A percentile compares a stretch with the other conserved stretches of the same genome.
Evolutionary conservation across 352 stramenopile genomes (phyloP).

Genomic region (Phytophthora tubulina): DNA sequence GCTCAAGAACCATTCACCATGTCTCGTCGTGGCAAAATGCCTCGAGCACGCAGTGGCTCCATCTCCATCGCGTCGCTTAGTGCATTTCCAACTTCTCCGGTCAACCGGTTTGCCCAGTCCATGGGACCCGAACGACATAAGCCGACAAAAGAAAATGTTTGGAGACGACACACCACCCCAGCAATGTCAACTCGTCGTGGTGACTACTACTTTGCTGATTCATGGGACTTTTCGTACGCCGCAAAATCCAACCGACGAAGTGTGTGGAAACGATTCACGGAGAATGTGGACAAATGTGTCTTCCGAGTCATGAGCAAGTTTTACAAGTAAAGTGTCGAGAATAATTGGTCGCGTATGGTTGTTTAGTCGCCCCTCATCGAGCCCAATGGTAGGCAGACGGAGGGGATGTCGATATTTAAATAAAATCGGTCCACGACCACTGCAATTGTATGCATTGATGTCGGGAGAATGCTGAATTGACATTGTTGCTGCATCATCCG

Average conservation of each 20-base stretch:
- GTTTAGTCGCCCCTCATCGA: constrained; percentile 2
- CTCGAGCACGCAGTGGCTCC: constrained; percentile 38
- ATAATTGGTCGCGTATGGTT: neutral
- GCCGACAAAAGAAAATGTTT: constrained; percentile 4
- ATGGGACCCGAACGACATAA: constrained; percentile 26
- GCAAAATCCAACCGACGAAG: constrained; percentile 39
- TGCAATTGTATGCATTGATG: neutral
- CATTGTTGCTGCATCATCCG: no score
- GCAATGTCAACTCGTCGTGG: constrained; percentile 24
- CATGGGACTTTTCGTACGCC: constrained; percentile 11
- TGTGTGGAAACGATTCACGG: constrained; percentile 33
- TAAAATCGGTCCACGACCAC: neutral
- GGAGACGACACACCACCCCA: constrained; percentile 31
- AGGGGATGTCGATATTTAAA: constrained; percentile 25
- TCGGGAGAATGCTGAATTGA: no score
- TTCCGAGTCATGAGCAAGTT: constrained; percentile 45
- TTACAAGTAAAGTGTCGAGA: constrained; percentile 31
- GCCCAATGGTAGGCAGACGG: constrained; percentile 23
- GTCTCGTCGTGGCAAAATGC: constrained; percentile 10
- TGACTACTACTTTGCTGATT: constrained; percentile 21
- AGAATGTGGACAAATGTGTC: constrained; percentile 44
- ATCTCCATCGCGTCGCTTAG: constrained; percentile 32
- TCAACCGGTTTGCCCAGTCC: constrained; percentile 39
- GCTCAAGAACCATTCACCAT: constrained; percentile 5
- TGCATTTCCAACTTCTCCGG: constrained; percentile 18